phyloP scores from a whole-genome alignment of 345 rosid genomes.

The Euphorbia pulcherrima region DNA sequence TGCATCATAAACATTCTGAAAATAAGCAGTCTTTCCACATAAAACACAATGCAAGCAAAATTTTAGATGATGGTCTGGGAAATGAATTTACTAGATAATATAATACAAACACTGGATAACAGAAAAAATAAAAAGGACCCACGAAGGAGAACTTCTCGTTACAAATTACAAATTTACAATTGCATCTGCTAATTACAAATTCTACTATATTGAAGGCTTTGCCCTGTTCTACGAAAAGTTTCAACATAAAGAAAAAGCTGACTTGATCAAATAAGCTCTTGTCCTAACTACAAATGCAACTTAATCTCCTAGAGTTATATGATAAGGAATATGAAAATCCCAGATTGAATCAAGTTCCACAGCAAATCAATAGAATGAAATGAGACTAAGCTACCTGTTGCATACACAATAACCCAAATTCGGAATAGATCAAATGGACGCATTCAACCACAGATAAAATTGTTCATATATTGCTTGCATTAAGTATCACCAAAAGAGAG shows the following conservation, averaged over 20 bases:
- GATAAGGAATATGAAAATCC: background rate
- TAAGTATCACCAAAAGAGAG: background rate
- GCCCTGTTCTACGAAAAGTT: too few relatives aligned
- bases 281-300: background rate
- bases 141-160: too few relatives aligned
- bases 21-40: too few relatives aligned
- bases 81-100: too few relatives aligned
- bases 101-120: too few relatives aligned
- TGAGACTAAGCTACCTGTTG: background rate
- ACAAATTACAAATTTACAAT: too few relatives aligned
- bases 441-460: background rate
- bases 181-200: too few relatives aligned
- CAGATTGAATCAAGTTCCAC: background rate
- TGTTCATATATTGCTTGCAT: background rate
- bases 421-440: background rate
- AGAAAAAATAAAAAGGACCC: too few relatives aligned
- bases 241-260: too few relatives aligned
- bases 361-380: background rate
- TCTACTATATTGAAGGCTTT: too few relatives aligned
- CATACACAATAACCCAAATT: background rate
- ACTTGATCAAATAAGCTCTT: background rate
- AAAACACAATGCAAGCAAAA: too few relatives aligned
- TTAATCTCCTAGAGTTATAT: background rate
- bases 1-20: conserved; percentile 32
- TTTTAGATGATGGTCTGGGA: too few relatives aligned